Evolutionary conservation across 768 basidiomycete species (phyloP).

Genomic region (Amanita pallidorosea): DNA sequence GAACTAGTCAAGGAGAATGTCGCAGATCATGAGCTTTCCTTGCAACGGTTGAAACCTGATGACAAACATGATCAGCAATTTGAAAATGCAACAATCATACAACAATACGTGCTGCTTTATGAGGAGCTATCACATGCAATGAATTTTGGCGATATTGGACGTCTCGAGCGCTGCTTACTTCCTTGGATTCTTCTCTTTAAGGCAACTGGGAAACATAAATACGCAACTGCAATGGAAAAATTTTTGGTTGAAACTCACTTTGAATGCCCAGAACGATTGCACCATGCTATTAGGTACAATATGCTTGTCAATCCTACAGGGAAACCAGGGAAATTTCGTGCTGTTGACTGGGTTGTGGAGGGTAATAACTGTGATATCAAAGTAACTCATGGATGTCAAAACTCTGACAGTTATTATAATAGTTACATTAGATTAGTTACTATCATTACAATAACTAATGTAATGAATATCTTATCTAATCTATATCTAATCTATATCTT

Average conservation of each 20-base stretch:
- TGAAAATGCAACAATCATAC: constrained; percentile 12
- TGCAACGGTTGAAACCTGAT: background rate
- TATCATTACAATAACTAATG: too few relatives aligned
- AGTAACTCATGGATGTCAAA: too few relatives aligned
- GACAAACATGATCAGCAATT: constrained; percentile 13
- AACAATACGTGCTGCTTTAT: constrained; percentile 19
- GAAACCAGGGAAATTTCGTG: constrained; percentile 7
- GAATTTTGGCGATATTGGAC: constrained; percentile 16
- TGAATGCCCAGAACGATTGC: background rate
- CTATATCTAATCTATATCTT: too few relatives aligned
- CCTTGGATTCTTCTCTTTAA: constrained; percentile 13
- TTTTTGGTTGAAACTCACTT: constrained; percentile 1
- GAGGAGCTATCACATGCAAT: constrained; percentile 18
- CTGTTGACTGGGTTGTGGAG: constrained; percentile 21
- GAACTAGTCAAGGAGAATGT: constrained; percentile 9
- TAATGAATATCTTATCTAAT: too few relatives aligned
- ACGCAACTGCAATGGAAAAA: constrained; percentile 4
- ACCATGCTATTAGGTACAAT: background rate
- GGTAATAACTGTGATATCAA: constrained; percentile 20
- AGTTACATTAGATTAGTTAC: too few relatives aligned
- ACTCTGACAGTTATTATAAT: too few relatives aligned
- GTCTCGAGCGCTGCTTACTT: constrained; percentile 10
- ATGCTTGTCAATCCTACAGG: constrained; percentile 9
- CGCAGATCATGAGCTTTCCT: constrained; percentile 1
- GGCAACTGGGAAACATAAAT: constrained; percentile 18